These are phyloP conservation scores for Babesia gibsoni DNA, from an alignment of 169 alveolate species.

Conservation along the genomic window DNA sequence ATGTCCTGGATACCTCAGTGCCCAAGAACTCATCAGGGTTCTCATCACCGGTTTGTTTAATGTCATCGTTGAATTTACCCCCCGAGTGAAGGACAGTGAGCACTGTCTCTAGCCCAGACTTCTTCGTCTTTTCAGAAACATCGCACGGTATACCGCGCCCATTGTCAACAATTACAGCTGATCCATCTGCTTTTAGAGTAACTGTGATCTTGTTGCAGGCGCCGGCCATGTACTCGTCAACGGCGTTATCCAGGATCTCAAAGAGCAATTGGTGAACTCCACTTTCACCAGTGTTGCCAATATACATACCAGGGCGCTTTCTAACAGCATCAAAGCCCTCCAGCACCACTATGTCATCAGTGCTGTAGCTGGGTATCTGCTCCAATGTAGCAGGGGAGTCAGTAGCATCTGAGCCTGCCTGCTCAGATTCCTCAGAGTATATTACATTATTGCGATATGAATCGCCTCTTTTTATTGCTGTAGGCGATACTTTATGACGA, in stretches of 20 bases:
- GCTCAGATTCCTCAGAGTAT: too few species aligned
- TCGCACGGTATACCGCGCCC: slow-evolving; percentile 84
- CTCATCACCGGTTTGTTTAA: slow-evolving; percentile 21
- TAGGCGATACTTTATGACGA: too few species aligned
- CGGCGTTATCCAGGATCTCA: slow-evolving; percentile 80
- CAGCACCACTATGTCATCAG: slow-evolving; percentile 75
- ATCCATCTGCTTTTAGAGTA: slow-evolving; percentile 67
- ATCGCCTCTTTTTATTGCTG: too few species aligned
- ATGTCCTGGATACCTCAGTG: not conserved
- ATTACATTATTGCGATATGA: not conserved
- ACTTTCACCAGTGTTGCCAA: slow-evolving; percentile 75
- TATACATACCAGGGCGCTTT: slow-evolving; percentile 84
- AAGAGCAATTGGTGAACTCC: slow-evolving; percentile 80
- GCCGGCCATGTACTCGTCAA: slow-evolving; percentile 77
- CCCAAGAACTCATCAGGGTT: slow-evolving; percentile 4
- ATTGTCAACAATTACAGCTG: slow-evolving; percentile 68
- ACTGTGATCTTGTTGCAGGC: slow-evolving; percentile 70
- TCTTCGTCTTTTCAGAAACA: slow-evolving; percentile 64
- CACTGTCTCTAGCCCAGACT: slow-evolving; percentile 78
- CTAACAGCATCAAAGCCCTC: slow-evolving; percentile 83
- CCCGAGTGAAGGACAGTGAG: slow-evolving; percentile 82
- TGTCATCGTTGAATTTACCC: slow-evolving; percentile 75
- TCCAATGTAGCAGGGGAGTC: too few species aligned
- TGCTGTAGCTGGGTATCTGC: too few species aligned
- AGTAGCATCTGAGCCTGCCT: too few species aligned